phyloP scores from a whole-genome alignment of 768 basidiomycete genomes.

The Solioccasus polychromus region DNA sequence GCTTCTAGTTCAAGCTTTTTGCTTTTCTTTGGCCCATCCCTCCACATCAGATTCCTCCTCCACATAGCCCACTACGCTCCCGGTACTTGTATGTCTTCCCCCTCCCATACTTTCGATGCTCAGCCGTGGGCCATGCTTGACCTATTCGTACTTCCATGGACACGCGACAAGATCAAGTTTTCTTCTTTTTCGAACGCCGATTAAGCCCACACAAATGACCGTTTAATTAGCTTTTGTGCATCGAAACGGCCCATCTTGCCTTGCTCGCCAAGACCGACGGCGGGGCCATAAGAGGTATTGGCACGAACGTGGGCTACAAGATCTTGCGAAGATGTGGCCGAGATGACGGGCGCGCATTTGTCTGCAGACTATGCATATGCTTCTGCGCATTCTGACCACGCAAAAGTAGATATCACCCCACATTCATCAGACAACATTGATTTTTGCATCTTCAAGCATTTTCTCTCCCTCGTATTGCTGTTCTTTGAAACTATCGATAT shows the following conservation, averaged over 20 bases:
- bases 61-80: slow-evolving; percentile 54
- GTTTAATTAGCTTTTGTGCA: slow-evolving; percentile 80
- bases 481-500: slow-evolving; percentile 33
- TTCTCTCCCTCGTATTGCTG: slow-evolving; percentile 33
- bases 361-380: slow-evolving; percentile 28
- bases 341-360: slow-evolving; percentile 69
- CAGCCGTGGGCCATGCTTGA: slow-evolving; percentile 28
- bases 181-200: slow-evolving; percentile 79
- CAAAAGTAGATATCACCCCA: slow-evolving; percentile 21
- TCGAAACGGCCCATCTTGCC: slow-evolving; percentile 78
- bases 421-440: slow-evolving; percentile 29
- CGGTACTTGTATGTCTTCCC: slow-evolving; percentile 51
- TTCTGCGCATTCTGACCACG: slow-evolving; percentile 20
- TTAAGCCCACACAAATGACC: slow-evolving; percentile 85
- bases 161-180: slow-evolving; percentile 60
- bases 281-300: slow-evolving; percentile 87
- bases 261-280: slow-evolving; percentile 67
- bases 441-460: slow-evolving; percentile 30
- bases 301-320: slow-evolving; percentile 73
- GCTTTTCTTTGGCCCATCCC: slow-evolving; percentile 72
- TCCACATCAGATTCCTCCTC: slow-evolving; percentile 62
- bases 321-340: slow-evolving; percentile 86
- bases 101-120: slow-evolving; percentile 30
- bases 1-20: slow-evolving; percentile 50
- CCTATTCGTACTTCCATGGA: slow-evolving; percentile 53